Percentiles rank a stretch among this genome's conserved stretches.
phyloP scores from a whole-genome alignment of 1,284 basidiomycete species.

The Vanrija sp. region DNA sequence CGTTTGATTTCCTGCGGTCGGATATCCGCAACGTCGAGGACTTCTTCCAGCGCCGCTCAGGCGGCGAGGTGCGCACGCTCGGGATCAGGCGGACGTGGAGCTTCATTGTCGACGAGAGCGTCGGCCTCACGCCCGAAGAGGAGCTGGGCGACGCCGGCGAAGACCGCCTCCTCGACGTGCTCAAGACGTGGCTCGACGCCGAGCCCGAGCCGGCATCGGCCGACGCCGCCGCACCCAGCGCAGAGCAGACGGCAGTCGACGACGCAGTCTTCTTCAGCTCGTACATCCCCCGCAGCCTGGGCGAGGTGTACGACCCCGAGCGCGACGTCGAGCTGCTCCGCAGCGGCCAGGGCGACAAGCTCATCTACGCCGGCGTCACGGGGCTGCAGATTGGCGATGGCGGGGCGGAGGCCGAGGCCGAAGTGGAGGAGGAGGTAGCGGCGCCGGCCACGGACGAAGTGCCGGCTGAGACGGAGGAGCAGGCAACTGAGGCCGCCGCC shows the following conservation, averaged over 20 bases:
- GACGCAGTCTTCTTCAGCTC: slow-evolving; percentile 81
- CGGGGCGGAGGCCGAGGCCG: slow-evolving; percentile 4
- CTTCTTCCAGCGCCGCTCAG: slow-evolving; percentile 74
- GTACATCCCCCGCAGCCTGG: slow-evolving; percentile 87
- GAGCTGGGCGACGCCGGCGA: slow-evolving; percentile 45
- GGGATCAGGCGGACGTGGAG: slow-evolving; percentile 83
- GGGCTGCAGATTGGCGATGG: slow-evolving; percentile 57
- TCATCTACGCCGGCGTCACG: slow-evolving; percentile 83
- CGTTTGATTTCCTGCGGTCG: slow-evolving; percentile 90
- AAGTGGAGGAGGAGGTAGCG: neutral
- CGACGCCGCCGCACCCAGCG: neutral
- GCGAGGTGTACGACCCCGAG: slow-evolving; percentile 89
- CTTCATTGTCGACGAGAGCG: slow-evolving; percentile 66
- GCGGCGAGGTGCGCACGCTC: slow-evolving; percentile 59
- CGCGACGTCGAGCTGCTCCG: slow-evolving; percentile 73
- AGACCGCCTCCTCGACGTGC: slow-evolving; percentile 39
- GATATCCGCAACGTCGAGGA: slow-evolving; percentile 93
- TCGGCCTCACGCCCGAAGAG: slow-evolving; percentile 22
- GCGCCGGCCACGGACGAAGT: neutral
- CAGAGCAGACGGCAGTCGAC: slow-evolving; percentile 55
- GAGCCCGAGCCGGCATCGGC: neutral
- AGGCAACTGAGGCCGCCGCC: neutral
- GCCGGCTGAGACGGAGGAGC: slow-evolving; percentile 38
- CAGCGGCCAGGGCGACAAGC: slow-evolving; percentile 62
- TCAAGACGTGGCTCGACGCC: slow-evolving; percentile 57